Percentiles rank a stretch among this genome's conserved stretches.
Evolutionary conservation across 2,329 filamentous ascomycete species (phyloP).

Genomic region (Pseudogymnoascus sp.): DNA sequence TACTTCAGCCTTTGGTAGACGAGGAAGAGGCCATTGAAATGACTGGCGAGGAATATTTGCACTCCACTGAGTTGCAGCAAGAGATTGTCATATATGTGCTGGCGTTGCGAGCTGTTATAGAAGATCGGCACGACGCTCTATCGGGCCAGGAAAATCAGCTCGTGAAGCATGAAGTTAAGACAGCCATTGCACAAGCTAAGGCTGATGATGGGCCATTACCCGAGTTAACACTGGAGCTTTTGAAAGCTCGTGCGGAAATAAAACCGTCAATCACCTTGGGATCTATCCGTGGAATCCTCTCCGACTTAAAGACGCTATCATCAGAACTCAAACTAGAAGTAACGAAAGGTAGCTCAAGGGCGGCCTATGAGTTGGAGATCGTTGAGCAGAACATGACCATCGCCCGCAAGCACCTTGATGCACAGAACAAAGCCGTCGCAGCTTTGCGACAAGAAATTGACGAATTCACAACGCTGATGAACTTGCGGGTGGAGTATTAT

Average conservation of each 20-base stretch:
- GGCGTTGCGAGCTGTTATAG: slow-evolving; percentile 64
- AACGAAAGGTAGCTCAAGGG: slow-evolving; percentile 46
- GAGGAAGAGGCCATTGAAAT: slow-evolving; percentile 68
- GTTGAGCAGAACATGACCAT: slow-evolving; percentile 55
- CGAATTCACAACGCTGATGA: slow-evolving; percentile 71
- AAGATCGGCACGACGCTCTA: slow-evolving; percentile 70
- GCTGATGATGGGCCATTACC: slow-evolving; percentile 61
- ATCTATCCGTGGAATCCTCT: slow-evolving; percentile 65
- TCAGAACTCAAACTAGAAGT: slow-evolving; percentile 53
- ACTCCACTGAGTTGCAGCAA: slow-evolving; percentile 81
- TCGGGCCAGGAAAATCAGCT: slow-evolving; percentile 72
- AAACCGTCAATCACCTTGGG: slow-evolving; percentile 44
- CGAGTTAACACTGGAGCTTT: slow-evolving; percentile 48
- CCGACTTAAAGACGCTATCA: slow-evolving; percentile 59
- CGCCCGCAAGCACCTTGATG: slow-evolving; percentile 46
- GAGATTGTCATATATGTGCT: slow-evolving; percentile 83
- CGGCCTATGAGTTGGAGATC: slow-evolving; percentile 56
- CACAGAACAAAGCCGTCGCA: slow-evolving; percentile 43
- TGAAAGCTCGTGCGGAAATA: slow-evolving; percentile 39
- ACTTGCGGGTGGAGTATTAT: slow-evolving; percentile 81
- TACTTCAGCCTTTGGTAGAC: slow-evolving; percentile 72
- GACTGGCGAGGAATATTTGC: slow-evolving; percentile 84
- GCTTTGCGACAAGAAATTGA: slow-evolving; percentile 64
- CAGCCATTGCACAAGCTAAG: slow-evolving; percentile 14
- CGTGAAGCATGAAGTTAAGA: slow-evolving; percentile 63